Evolutionary conservation across 257 asterid species (phyloP), one percentile per base, ranked within the genome.

Genomic region (Solanum virginianum): DNA sequence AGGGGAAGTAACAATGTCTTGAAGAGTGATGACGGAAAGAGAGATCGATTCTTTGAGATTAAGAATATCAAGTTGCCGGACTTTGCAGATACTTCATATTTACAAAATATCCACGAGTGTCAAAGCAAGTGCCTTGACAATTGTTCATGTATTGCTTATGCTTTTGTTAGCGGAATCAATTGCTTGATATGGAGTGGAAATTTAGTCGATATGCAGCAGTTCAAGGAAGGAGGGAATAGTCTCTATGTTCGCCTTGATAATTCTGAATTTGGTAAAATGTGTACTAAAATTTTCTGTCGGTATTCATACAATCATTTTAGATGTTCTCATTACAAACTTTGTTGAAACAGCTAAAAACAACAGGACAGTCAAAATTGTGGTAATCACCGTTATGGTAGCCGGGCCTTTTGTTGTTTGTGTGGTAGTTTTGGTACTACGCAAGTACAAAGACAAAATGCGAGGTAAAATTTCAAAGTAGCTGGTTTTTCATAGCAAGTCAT

Each of bases 141-240:
- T 86, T 95, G 99, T 84, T 92, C 97, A 0, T 94, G 98, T 84
- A 84, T 80, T 16, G 98, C 96, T 0, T 95, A 86, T 83, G 93
- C 98, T 22, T 88, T 63, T 87, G 94, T 91, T 55, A 87, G 39
- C 59, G 94, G 92, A 13, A 88, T 93, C 53, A 86, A 85, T 80
- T 95, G 98, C 88, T 87, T 95, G 96, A 87, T 91, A 11, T 95
- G 99, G 99, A 75, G 82, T 20, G 36, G 86, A 26, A 91, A 92
- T 9, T 90, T 95, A 90, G 86, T 93, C 66, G 99, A 95, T 83
- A 80, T 93, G 41, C 92, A 90, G 70, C 89, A 85, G 26, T 92
- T 93, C 81, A 87, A 18, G 15, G 91, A 90, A 32, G 94, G 90
- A 0, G 97, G 95, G 32, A 87, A 56, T 85, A 55, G 90, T 75